phyloP scores from a whole-genome alignment of 805 yeast species.

The Yamadazyma takamatsuzukensis region DNA sequence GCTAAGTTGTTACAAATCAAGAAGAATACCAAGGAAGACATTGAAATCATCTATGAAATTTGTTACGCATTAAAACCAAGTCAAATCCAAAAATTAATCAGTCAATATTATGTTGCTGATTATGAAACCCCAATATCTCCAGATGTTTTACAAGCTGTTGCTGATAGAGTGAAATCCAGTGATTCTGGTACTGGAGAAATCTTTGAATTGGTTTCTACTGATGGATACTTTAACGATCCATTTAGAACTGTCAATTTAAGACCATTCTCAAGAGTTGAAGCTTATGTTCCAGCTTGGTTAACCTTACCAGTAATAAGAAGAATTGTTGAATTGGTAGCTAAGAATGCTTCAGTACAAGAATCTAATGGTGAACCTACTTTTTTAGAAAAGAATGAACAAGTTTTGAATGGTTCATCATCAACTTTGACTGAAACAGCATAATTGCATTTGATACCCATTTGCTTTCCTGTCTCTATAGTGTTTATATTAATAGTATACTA shows the following conservation, averaged over 20 bases:
- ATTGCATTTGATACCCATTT: too few relatives aligned
- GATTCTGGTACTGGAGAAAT: slow-evolving; percentile 59
- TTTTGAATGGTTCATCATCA: slow-evolving; percentile 2
- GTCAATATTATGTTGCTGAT: slow-evolving; percentile 88
- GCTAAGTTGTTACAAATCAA: slow-evolving; percentile 90
- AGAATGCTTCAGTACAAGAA: slow-evolving; percentile 73
- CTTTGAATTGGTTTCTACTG: slow-evolving; percentile 65
- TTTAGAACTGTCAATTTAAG: slow-evolving; percentile 70
- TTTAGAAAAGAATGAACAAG: too few relatives aligned
- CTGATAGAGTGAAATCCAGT: slow-evolving; percentile 66
- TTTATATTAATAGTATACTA: too few relatives aligned
- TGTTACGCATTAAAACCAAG: slow-evolving; percentile 91
- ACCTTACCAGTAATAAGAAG: slow-evolving; percentile 85
- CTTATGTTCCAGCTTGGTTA: slow-evolving; percentile 93
- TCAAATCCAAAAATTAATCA: slow-evolving; percentile 89
- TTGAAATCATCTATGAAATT: slow-evolving; percentile 87
- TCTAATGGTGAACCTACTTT: slow-evolving; percentile 15
- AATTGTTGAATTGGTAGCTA: slow-evolving; percentile 83
- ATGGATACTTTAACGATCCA: slow-evolving; percentile 80
- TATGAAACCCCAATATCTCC: slow-evolving; percentile 90
- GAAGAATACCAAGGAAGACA: slow-evolving; percentile 84
- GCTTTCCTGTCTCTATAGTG: too few relatives aligned
- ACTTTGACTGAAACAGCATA: slow-evolving; percentile 6
- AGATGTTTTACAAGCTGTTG: slow-evolving; percentile 74
- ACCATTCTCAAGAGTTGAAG: slow-evolving; percentile 78